These are phyloP conservation scores for Triticum urartu DNA, from an alignment of 176 grass and related monocot genomes.

Conservation along the genomic window DNA sequence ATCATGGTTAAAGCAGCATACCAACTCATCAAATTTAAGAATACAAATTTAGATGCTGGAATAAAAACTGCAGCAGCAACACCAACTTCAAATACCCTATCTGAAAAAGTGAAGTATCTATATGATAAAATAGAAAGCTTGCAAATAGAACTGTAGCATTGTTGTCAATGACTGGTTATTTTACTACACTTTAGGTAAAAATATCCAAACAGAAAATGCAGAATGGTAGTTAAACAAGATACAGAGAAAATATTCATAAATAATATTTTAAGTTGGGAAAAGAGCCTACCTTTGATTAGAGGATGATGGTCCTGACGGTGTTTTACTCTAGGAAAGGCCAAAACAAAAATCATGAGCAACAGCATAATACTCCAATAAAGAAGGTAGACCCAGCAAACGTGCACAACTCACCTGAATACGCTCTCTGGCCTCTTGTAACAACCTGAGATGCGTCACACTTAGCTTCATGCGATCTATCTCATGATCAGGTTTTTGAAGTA, in stretches of 20 bases:
- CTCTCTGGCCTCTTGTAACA: constrained; percentile 61
- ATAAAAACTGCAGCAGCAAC: neutral
- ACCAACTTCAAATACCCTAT: neutral
- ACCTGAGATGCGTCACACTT: constrained; percentile 53
- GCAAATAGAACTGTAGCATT: constrained; percentile 12
- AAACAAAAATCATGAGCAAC: constrained; percentile 30
- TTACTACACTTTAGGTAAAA: neutral
- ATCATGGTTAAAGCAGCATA: neutral
- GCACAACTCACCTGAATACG: constrained; percentile 34
- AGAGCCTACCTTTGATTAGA: constrained; percentile 50
- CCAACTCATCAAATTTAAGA: neutral
- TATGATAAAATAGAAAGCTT: neutral
- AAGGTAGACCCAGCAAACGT: constrained; percentile 11
- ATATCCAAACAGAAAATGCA: neutral
- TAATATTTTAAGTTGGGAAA: constrained; percentile 5
- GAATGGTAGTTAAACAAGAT: neutral
- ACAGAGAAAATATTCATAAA: neutral
- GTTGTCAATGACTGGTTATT: neutral
- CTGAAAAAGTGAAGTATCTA: neutral
- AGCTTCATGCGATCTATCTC: constrained; percentile 61
- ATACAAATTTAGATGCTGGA: neutral
- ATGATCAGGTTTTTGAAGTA: constrained; percentile 48
- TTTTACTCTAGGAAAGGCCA: constrained; percentile 44
- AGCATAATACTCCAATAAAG: constrained; percentile 11
- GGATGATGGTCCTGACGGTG: constrained; percentile 33